These are phyloP conservation scores for Phytophthora tubulina DNA, from an alignment of 352 stramenopile genomes.

Conservation along the genomic window DNA sequence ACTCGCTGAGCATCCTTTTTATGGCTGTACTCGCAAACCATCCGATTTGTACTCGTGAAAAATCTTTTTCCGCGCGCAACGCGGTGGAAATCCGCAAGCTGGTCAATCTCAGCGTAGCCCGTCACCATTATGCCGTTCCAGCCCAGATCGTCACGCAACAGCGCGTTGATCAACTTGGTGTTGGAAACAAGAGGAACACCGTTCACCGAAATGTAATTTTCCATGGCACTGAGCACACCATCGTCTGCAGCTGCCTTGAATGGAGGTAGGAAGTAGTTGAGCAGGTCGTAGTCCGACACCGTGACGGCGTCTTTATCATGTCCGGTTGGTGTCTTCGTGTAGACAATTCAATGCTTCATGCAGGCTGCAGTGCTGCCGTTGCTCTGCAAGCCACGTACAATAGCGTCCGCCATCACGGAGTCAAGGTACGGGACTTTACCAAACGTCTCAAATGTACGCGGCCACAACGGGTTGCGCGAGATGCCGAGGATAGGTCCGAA, in stretches of 20 bases:
- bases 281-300: constrained; percentile 63
- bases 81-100: constrained; percentile 63
- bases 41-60: too few species aligned
- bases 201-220: constrained; percentile 92
- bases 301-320: constrained; percentile 80
- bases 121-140: constrained; percentile 90
- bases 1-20: too few species aligned
- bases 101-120: constrained; percentile 91
- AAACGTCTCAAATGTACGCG: constrained; percentile 91
- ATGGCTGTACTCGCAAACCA: too few species aligned
- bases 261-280: constrained; percentile 77
- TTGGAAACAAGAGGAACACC: constrained; percentile 87
- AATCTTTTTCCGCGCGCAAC: too few species aligned
- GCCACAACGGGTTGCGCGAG: constrained; percentile 80
- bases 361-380: constrained; percentile 62
- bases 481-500: constrained; percentile 86
- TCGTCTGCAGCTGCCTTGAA: constrained; percentile 78
- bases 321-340: constrained; percentile 68
- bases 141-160: constrained; percentile 74
- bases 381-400: constrained; percentile 78
- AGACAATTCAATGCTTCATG: constrained; percentile 88
- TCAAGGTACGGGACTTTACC: constrained; percentile 86
- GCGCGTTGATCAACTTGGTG: constrained; percentile 60
- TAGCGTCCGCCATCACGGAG: constrained; percentile 64
- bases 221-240: constrained; percentile 87